Evolutionary conservation across 768 basidiomycete genomes (phyloP).

Genomic region (Rhizopogon roseolus): DNA sequence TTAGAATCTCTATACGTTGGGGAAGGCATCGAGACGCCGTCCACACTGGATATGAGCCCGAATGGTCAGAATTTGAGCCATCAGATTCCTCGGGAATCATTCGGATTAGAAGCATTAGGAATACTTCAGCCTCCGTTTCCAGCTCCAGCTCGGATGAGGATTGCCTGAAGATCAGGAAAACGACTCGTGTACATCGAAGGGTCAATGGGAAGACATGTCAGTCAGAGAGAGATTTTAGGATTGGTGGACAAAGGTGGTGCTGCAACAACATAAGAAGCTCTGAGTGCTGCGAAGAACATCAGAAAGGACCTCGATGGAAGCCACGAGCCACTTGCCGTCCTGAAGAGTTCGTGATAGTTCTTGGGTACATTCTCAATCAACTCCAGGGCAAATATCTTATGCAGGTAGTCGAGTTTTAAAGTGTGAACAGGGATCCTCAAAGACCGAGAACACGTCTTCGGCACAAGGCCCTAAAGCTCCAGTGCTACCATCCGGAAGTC

Average conservation of each 20-base stretch:
- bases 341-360: conserved; percentile 84
- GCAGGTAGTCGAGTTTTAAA: conserved; percentile 74
- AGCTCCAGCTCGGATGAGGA: conserved; percentile 84
- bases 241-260: conserved; percentile 85
- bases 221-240: conserved; percentile 83
- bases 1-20: no score
- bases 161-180: conserved; percentile 89
- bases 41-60: conserved; percentile 60
- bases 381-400: conserved; percentile 95
- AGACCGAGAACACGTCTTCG: conserved; percentile 79
- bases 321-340: conserved; percentile 48
- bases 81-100: conserved; percentile 54
- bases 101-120: conserved; percentile 68
- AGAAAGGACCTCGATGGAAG: neutral
- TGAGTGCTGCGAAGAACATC: conserved; percentile 46
- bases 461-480: conserved; percentile 69
- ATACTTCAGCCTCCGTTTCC: conserved; percentile 79
- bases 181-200: conserved; percentile 87
- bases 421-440: conserved; percentile 88
- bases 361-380: conserved; percentile 94
- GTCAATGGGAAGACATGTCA: conserved; percentile 81
- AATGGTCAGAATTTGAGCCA: conserved; percentile 21
- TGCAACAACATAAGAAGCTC: conserved; percentile 84
- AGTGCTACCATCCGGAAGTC: conserved; percentile 64
- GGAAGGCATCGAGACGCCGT: no score